phyloP scores from a whole-genome alignment of 805 yeast genomes.

The Starmera caribaea region DNA sequence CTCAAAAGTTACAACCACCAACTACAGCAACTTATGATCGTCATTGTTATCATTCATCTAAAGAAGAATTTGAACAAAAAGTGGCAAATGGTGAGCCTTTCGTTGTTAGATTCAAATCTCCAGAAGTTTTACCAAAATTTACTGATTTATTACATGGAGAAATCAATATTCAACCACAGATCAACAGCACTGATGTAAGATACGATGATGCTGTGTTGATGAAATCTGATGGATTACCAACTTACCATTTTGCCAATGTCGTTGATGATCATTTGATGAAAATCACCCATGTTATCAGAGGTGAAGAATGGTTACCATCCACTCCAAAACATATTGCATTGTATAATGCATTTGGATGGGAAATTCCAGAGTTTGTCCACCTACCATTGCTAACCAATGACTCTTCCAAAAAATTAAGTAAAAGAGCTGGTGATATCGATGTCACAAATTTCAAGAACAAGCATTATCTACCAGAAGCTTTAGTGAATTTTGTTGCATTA shows the following conservation, averaged over 20 bases:
- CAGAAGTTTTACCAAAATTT: slow-evolving; percentile 57
- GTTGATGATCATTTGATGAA: slow-evolving; percentile 91
- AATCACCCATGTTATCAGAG: slow-evolving; percentile 90
- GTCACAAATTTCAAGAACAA: slow-evolving; percentile 44
- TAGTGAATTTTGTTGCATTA: slow-evolving; percentile 77
- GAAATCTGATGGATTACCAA: slow-evolving; percentile 92
- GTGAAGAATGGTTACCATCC: slow-evolving; percentile 96
- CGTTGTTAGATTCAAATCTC: slow-evolving; percentile 72
- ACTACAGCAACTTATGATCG: slow-evolving; percentile 90
- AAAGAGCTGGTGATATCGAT: slow-evolving; percentile 76
- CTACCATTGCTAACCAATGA: slow-evolving; percentile 78
- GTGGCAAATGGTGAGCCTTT: slow-evolving; percentile 26
- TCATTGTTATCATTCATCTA: slow-evolving; percentile 45
- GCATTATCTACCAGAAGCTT: slow-evolving; percentile 80
- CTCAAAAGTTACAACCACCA: slow-evolving; percentile 71
- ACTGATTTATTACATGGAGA: slow-evolving; percentile 71
- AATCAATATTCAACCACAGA: slow-evolving; percentile 70
- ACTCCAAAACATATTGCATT: slow-evolving; percentile 91
- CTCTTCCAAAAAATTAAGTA: slow-evolving; percentile 70
- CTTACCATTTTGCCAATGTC: slow-evolving; percentile 94
- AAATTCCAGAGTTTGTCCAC: slow-evolving; percentile 73
- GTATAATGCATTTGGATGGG: slow-evolving; percentile 82
- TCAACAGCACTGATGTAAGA: slow-evolving; percentile 57
- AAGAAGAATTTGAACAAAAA: slow-evolving; percentile 29
- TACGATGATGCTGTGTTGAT: slow-evolving; percentile 84